Evolutionary conservation across 306 rosid genomes (phyloP), one percentile per base, ranked within the genome.

Genomic region (Gastrolobium bilobum): DNA sequence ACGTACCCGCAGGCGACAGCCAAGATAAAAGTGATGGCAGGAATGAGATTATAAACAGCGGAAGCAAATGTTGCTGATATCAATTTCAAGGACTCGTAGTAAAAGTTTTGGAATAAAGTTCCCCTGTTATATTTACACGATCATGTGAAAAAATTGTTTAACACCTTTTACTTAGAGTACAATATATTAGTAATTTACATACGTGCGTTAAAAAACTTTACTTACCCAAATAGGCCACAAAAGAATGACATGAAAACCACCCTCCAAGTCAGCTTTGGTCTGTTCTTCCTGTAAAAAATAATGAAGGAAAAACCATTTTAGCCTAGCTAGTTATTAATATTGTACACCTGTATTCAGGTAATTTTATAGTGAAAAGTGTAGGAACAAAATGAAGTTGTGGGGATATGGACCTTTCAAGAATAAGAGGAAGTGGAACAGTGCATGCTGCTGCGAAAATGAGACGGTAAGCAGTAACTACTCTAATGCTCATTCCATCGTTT

Each of bases 221-320:
- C 79, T 4, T 82, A 90, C 92, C 94, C 92, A 71, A 90, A 76
- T 44, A 90, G 61, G 13, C 90, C 90, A 39, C 84, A 84, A 11
- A 88, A 56, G 73, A 88, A 88, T 44, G 76, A 83, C 77, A 78
- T 84, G 7, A 76, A 69, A 4, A 85, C 9, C 1, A 86, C 84
- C 9, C 58, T 82, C 86, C 85, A 73, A 6, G 86, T 86, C 15
- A 90, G 13, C 76, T 85, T 86, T 9, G 89, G 87, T 68, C 80
- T 85, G 42, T 44, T 84, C 3, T 84, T 87, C 84, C 89, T 87
- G 86, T 11, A 63, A 68, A 37, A 7, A 38, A n/a, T 7, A 26
- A 26, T 0, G 3, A 52, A 52, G 8, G 29, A 38, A 54, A 26
- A 54, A 20, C 29, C 8, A 51, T 51, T n/a, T 51, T 11, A 50